phyloP scores from a whole-genome alignment of 805 yeast species.

The Candida dajiaensis region DNA sequence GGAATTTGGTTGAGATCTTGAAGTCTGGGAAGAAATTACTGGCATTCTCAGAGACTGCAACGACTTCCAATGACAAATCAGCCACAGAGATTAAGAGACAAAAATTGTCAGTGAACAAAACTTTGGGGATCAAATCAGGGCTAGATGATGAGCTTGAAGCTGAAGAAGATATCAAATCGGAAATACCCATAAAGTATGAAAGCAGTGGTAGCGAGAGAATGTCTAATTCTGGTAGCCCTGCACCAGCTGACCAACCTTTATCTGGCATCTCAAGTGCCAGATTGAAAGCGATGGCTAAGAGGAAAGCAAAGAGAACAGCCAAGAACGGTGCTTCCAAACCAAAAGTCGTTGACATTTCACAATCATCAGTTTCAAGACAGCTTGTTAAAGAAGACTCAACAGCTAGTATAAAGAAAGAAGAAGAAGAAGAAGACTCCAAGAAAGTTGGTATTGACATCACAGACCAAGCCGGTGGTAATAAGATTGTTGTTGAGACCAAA shows the following conservation, averaged over 20 bases:
- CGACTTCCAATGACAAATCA: conserved; percentile 27
- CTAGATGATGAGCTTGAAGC: conserved; percentile 17
- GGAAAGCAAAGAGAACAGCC: conserved; percentile 74
- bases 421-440: conserved; percentile 12
- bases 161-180: background rate
- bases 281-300: conserved; percentile 88
- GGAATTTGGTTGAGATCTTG: conserved; percentile 44
- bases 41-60: conserved; percentile 24
- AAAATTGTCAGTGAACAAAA: conserved; percentile 35
- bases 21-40: conserved; percentile 43
- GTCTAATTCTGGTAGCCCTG: background rate
- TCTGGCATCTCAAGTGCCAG: conserved; percentile 53
- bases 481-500: conserved; percentile 78
- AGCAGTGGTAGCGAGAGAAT: background rate
- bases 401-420: conserved; percentile 1
- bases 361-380: conserved; percentile 58
- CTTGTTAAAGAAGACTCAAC: conserved; percentile 31
- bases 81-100: conserved; percentile 45
- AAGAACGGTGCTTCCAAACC: conserved; percentile 40
- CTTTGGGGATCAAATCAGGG: conserved; percentile 38
- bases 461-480: conserved; percentile 72
- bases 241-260: background rate
- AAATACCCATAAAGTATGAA: conserved; percentile 4
- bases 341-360: conserved; percentile 60
- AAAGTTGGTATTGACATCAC: conserved; percentile 52